Base-by-base conservation (phyloP, 75 land plant species). In the Pinus taeda region DNA sequence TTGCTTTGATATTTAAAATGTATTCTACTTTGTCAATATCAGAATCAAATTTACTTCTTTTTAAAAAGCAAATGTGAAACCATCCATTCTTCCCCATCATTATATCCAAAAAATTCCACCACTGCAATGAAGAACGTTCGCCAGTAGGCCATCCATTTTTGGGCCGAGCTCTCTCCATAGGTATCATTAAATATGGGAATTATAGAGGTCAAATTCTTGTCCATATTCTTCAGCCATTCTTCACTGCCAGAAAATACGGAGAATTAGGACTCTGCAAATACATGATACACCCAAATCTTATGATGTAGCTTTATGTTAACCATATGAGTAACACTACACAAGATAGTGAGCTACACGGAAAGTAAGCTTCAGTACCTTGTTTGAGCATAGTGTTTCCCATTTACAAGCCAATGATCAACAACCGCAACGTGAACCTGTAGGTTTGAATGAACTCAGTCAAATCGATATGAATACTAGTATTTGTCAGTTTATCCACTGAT, bases 71-170 rank as follows among this genome's bases (percentile, higher is more conserved):
- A 87, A 78, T 83, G 97, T 26, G 93, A 74, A 53, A 96, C 93
- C 89, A 95, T 94, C 99, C 97, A 96, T 82, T 96, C 97, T 71
- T 96, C 94, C 11, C 99, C 99, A 85, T 94, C 76, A 76, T 89
- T 92, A 85, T 90, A 96, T 15, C 86, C 89, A 78, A 96, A 96
- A 74, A 96, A 87, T 75, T 93, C 99, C 18, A 95, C 90, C 17
- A 96, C 95, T 57, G 97, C 87, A 57, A 96, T 94, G 89, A 96
- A 96, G 81, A 96, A 96, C 61, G 99, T 96, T 76, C 99, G 78
- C 99, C 99, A 96, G 60, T 93, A 91, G 20, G 86, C 99, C 20
- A 85, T 85, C 97, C 97, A 96, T 74, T 89, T 94, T 42, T 81
- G 90, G 59, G 94, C 89, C 21, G 87, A 85, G 70, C 81, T 88